Base-by-base conservation (phyloP, 2,329 filamentous ascomycete genomes). In the Penicillium sclerotiorum region DNA sequence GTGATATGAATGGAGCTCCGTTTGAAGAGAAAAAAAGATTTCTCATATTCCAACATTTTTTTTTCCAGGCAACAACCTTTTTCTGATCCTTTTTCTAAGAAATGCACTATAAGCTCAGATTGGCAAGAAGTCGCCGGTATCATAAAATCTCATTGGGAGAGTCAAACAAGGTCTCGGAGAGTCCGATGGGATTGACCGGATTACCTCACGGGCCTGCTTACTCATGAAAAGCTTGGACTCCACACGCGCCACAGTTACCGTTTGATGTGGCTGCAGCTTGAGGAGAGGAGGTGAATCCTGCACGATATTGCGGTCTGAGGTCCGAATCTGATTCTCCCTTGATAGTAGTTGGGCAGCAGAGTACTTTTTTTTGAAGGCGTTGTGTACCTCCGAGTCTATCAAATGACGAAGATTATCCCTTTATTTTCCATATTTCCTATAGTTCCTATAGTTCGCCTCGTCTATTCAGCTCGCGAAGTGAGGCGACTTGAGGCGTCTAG, bases 231-330 rank as follows among this genome's bases (percentile, higher is more conserved):
- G n/a, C n/a, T n/a, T n/a, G 15, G 45, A 35, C 27, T 47, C 48
- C 37, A 47, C 44, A 45, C 36, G 44, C 50, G 56, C 59, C 59
- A 61, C 57, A 57, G 18, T 37, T 46, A 52, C 50, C 53, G 53
- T 60, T 56, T 18, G 38, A 25, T 59, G 59, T 59, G 59, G 59
- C 59, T 54, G 43, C 45, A 54, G 38, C 30, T 55, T 17, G 8
- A 27, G 23, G 38, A 9, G 18, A 30, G 15, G 15, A 30, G 21
- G 39, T 21, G 27, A 38, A n/a, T 49, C 36, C 30, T 58, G 50
- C 36, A 57, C 43, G 30, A 42, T 18, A 21, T 54, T 50, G 53
- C 47, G 54, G 57, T 49, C 52, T 61, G 13, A 13, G 9, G 47
- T 8, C 23, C 30, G 15, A 17, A 13, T 45, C 21, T n/a, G n/a